Conservation (phyloP, 495 filamentous ascomycete species). For the Podospora bellae-mahoneyi region DNA sequence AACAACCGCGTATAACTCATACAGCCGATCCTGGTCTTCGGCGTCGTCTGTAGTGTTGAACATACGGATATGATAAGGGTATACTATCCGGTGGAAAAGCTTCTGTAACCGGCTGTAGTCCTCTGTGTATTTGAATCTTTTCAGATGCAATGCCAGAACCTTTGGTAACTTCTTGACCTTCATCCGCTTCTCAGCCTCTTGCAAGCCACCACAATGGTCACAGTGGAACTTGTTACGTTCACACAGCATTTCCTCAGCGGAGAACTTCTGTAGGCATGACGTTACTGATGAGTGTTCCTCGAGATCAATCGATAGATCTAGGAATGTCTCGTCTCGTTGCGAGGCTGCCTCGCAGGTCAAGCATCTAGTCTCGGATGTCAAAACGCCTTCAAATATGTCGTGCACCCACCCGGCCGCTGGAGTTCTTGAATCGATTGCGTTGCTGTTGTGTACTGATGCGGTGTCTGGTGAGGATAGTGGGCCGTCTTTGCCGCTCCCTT, state of each 20-base stretch:
- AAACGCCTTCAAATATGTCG: conserved; percentile 89
- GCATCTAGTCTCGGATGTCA: conserved; percentile 96
- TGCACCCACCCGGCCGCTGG: conserved; percentile 85
- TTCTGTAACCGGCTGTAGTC: conserved; percentile 91
- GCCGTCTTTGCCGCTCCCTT: conserved; percentile 34
- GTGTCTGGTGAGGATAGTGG: conserved; percentile 40
- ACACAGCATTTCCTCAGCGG: conserved; percentile 97
- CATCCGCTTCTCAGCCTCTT: conserved; percentile 98
- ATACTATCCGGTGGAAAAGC: conserved; percentile 93
- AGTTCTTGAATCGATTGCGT: conserved; percentile 33
- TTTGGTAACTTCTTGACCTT: conserved; percentile 94
- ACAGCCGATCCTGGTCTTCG: conserved; percentile 89
- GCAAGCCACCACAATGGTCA: conserved; percentile 91
- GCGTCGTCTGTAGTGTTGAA: conserved; percentile 99
- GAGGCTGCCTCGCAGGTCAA: conserved; percentile 95
- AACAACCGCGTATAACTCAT: conserved; percentile 97
- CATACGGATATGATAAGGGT: conserved; percentile 90
- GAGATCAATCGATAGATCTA: conserved; percentile 93
- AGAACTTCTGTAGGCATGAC: conserved; percentile 91
- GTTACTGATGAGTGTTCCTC: conserved; percentile 96
- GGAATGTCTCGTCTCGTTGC: conserved; percentile 88
- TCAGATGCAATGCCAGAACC: conserved; percentile 87
- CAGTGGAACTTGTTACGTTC: conserved; percentile 98
- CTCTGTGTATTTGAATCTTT: conserved; percentile 97
- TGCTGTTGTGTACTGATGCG: conserved; percentile 42